These are phyloP conservation scores for Blastobotrys peoriensis DNA, from an alignment of 805 yeast species.

Conservation along the genomic window DNA sequence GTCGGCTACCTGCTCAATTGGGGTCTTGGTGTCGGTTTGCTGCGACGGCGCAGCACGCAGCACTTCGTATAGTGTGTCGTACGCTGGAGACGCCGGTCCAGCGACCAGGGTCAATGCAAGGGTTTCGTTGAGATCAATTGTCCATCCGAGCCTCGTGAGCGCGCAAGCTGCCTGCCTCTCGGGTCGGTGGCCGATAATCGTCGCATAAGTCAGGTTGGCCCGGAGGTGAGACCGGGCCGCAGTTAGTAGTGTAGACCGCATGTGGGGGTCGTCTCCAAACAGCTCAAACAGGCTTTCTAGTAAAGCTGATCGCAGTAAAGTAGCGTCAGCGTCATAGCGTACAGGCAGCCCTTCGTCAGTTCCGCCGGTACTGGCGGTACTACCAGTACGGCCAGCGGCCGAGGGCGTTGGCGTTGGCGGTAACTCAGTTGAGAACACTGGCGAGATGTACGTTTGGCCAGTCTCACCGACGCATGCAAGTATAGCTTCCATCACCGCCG, in stretches of 20 bases:
- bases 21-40: background rate
- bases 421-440: background rate
- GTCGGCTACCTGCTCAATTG: background rate
- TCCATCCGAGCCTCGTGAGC: background rate
- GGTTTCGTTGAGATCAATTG: background rate
- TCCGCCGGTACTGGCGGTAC: background rate
- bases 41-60: background rate
- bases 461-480: constrained; percentile 1
- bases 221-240: background rate
- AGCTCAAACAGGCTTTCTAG: constrained; percentile 1
- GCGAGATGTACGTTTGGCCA: constrained; percentile 1
- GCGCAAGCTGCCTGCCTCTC: background rate
- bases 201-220: background rate
- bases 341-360: background rate
- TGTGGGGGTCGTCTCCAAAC: background rate
- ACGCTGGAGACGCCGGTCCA: background rate
- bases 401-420: background rate
- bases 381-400: background rate
- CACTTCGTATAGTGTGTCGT: background rate
- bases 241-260: background rate
- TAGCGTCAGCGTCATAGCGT: background rate
- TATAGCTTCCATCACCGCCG: constrained; percentile 5
- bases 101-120: background rate
- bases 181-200: constrained; percentile 1
- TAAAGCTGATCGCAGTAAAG: constrained; percentile 1